phyloP scores from a whole-genome alignment of 2,329 filamentous ascomycete genomes.

The Septoria petroselini region DNA sequence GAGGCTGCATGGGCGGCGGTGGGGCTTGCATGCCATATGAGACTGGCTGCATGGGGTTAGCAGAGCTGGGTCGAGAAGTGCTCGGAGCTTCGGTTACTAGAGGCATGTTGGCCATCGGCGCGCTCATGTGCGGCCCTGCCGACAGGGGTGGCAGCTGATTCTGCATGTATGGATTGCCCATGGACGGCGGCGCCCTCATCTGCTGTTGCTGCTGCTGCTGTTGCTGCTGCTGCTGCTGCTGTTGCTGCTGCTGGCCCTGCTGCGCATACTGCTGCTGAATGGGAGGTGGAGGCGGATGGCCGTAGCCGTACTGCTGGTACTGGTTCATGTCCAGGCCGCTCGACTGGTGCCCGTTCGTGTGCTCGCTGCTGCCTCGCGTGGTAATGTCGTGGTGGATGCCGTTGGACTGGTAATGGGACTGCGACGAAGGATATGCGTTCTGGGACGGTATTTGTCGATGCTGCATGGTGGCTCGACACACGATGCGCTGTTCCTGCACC shows the following conservation, averaged over 20 bases:
- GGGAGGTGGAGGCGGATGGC: slow-evolving; percentile 16
- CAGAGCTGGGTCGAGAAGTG: slow-evolving; percentile 22
- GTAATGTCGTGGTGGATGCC: slow-evolving; percentile 19
- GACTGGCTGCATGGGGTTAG: slow-evolving; percentile 23
- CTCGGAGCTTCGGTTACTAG: slow-evolving; percentile 23
- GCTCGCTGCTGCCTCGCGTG: slow-evolving; percentile 19
- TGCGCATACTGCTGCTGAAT: slow-evolving; percentile 9
- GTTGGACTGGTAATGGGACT: slow-evolving; percentile 23
- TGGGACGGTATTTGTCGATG: slow-evolving; percentile 15
- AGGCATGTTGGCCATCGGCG: slow-evolving; percentile 12
- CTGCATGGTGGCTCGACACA: slow-evolving; percentile 10
- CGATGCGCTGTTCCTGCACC: slow-evolving; percentile 8
- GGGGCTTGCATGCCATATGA: slow-evolving; percentile 17
- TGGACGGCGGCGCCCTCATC: slow-evolving; percentile 13
- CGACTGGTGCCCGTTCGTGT: slow-evolving; percentile 25
- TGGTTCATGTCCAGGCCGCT: slow-evolving; percentile 28
- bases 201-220: slow-evolving; percentile 22
- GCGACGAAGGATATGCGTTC: slow-evolving; percentile 15
- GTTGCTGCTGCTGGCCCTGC: slow-evolving; percentile 18
- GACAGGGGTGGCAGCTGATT: slow-evolving; percentile 27
- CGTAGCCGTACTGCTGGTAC: slow-evolving; percentile 27
- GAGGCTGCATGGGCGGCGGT: slow-evolving; percentile 20
- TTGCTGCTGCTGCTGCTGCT: slow-evolving; percentile 17
- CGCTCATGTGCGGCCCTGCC: slow-evolving; percentile 20
- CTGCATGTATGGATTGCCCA: slow-evolving; percentile 21